Percentiles rank a stretch among this genome's conserved stretches.
Conservation (phyloP, 352 stramenopile species). For the Phytophthora niederhauseri region DNA sequence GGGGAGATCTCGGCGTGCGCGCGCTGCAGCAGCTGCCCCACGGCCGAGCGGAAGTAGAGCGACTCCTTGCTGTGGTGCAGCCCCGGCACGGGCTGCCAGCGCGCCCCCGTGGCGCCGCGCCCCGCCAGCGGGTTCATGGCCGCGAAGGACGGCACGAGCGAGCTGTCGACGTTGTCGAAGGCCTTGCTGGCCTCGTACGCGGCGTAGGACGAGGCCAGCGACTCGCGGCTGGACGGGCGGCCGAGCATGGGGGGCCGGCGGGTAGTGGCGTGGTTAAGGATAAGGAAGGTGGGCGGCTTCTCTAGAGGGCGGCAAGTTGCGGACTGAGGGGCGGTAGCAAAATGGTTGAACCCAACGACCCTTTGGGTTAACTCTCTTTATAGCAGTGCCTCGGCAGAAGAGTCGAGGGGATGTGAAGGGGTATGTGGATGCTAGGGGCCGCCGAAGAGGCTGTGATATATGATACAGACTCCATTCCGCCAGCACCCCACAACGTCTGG, state of each 20-base stretch:
- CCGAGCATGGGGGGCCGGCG: conserved; percentile 6
- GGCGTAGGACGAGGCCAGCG: conserved; percentile 29
- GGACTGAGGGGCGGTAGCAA: conserved; percentile 11
- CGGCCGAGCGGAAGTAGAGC: conserved; percentile 66
- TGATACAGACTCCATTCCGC: not conserved
- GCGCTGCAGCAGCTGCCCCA: conserved; percentile 67
- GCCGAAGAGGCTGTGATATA: not conserved
- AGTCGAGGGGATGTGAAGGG: no score
- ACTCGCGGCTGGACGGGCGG: conserved; percentile 20
- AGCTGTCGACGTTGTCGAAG: conserved; percentile 40
- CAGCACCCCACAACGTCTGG: not conserved
- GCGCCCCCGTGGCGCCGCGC: conserved; percentile 32
- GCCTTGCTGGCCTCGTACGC: conserved; percentile 31
- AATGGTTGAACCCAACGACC: conserved; percentile 17
- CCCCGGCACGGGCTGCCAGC: conserved; percentile 77
- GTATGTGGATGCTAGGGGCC: not conserved
- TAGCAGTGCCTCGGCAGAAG: not conserved
- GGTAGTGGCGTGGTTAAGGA: conserved; percentile 10
- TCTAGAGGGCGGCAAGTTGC: conserved; percentile 5
- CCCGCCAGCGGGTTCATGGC: conserved; percentile 68
- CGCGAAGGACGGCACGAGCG: conserved; percentile 60
- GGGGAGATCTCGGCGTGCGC: conserved; percentile 76
- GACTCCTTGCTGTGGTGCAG: conserved; percentile 87
- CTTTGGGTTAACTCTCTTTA: conserved; percentile 22
- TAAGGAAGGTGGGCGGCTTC: not conserved